Percentiles rank a stretch among this genome's conserved stretches.
Conservation (phyloP, 2,329 filamentous ascomycete species). For the Penicillium capsulatum region DNA sequence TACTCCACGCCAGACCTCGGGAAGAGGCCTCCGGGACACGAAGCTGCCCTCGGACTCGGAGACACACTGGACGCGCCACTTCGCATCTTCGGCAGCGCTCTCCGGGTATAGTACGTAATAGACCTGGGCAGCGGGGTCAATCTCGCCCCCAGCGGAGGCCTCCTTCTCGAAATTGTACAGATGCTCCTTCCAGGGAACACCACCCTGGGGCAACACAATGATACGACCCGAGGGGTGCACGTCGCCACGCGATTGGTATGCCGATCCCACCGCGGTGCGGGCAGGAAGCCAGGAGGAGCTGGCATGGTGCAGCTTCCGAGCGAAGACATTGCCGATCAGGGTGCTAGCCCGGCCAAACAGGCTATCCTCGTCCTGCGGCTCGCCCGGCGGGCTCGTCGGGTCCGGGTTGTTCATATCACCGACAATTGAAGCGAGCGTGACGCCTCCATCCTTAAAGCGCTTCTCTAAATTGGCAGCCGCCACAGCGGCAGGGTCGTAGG, state of each 20-base stretch:
- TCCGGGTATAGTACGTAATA: conserved; percentile 92
- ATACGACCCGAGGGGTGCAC: conserved; percentile 73
- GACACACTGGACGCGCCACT: conserved; percentile 95
- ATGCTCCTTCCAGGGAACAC: conserved; percentile 90
- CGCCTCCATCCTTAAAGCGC: conserved; percentile 76
- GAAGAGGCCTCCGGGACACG: conserved; percentile 83
- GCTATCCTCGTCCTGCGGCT: conserved; percentile 73
- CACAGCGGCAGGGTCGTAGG: conserved; percentile 69
- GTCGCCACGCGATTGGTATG: conserved; percentile 64
- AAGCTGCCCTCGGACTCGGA: conserved; percentile 81
- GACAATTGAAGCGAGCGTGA: conserved; percentile 81
- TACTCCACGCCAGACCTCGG: conserved; percentile 86
- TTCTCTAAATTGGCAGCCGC: conserved; percentile 69
- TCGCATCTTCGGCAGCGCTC: conserved; percentile 66
- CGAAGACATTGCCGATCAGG: conserved; percentile 87
- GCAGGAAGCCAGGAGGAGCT: conserved; percentile 80
- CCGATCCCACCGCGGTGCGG: conserved; percentile 68
- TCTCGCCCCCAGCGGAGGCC: conserved; percentile 32
- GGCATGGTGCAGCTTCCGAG: conserved; percentile 73
- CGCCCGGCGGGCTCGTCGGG: conserved; percentile 45
- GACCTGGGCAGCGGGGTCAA: conserved; percentile 53
- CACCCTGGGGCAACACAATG: conserved; percentile 73
- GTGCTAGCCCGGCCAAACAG: conserved; percentile 72
- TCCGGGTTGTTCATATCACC: conserved; percentile 69
- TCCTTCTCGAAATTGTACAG: conserved; percentile 79